Evolutionary conservation across 164 flowering plant genomes (phyloP).

Genomic region (Vitis riparia): DNA sequence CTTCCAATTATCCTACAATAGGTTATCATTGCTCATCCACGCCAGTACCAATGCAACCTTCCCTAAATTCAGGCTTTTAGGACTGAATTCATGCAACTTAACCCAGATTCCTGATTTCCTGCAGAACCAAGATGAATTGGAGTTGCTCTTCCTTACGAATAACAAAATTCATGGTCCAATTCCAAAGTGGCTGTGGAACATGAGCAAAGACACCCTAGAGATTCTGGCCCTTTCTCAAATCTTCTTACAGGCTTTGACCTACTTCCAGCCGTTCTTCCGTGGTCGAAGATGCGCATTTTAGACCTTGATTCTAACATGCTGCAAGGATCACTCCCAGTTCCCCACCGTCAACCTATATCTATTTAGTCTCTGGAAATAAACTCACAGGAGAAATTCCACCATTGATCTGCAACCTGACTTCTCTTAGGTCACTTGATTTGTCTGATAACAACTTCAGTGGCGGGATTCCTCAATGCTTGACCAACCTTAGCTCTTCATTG

Average conservation of each 20-base stretch:
- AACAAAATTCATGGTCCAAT: constrained; percentile 23
- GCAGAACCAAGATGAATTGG: constrained; percentile 2
- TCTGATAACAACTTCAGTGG: constrained; percentile 22
- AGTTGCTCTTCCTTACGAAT: neutral
- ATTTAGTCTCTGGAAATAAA: neutral
- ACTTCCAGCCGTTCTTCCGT: neutral
- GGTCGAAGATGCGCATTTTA: neutral
- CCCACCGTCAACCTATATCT: neutral
- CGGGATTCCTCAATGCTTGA: constrained; percentile 17
- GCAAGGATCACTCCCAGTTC: constrained; percentile 20
- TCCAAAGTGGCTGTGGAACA: constrained; percentile 19
- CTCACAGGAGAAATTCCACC: constrained; percentile 17
- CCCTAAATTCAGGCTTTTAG: neutral
- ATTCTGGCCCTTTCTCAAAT: neutral
- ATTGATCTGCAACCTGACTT: constrained; percentile 7
- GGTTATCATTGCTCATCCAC: neutral
- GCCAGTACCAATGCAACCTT: neutral
- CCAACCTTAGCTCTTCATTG: constrained; percentile 7
- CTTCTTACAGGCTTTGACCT: constrained; percentile 7
- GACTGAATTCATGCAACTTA: constrained; percentile 13
- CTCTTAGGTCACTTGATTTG: constrained; percentile 10
- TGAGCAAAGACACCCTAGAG: neutral
- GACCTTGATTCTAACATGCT: constrained; percentile 7
- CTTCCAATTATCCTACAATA: neutral
- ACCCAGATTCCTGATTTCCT: constrained; percentile 18